A percentile compares a stretch with the other conserved stretches of the same genome.
phyloP scores from a whole-genome alignment of 495 filamentous ascomycete species.

The Hypoxylon fragiforme region DNA sequence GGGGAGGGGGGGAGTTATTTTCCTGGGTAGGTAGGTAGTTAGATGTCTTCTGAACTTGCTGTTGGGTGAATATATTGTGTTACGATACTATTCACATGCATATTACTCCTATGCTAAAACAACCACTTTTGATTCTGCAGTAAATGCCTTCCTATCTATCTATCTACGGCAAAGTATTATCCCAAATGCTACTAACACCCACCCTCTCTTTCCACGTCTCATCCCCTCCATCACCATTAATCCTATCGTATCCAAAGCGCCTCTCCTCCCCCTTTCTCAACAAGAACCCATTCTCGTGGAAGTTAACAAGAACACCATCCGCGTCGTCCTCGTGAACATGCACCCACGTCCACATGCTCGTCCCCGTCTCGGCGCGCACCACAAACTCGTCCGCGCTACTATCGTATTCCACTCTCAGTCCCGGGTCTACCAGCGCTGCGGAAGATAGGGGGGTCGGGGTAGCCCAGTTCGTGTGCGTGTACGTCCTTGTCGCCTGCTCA shows the following conservation, averaged over 20 bases:
- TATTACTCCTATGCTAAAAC: too few relatives aligned
- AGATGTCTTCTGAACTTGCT: too few relatives aligned
- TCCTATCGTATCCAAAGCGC: slow-evolving; percentile 51
- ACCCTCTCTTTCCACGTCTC: slow-evolving; percentile 57
- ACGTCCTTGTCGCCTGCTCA: slow-evolving; percentile 47
- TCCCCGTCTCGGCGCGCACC: slow-evolving; percentile 58
- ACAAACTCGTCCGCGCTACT: slow-evolving; percentile 49
- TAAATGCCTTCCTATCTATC: not conserved
- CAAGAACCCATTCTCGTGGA: slow-evolving; percentile 64
- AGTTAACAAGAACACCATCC: slow-evolving; percentile 59
- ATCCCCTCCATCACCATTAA: slow-evolving; percentile 48
- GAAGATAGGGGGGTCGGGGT: slow-evolving; percentile 56
- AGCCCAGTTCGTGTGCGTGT: slow-evolving; percentile 62
- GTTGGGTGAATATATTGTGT: too few relatives aligned
- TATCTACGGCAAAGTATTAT: slow-evolving; percentile 53
- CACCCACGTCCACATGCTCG: slow-evolving; percentile 71
- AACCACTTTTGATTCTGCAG: too few relatives aligned
- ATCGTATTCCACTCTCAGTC: slow-evolving; percentile 51
- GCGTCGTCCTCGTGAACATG: slow-evolving; percentile 50
- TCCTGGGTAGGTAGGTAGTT: too few relatives aligned
- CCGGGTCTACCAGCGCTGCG: slow-evolving; percentile 60
- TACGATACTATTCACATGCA: too few relatives aligned
- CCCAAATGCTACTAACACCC: slow-evolving; percentile 65
- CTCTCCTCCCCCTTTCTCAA: slow-evolving; percentile 55
- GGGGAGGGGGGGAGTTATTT: too few relatives aligned